Evolutionary conservation across 164 flowering plant species (phyloP).

Genomic region (Platanus orientalis): DNA sequence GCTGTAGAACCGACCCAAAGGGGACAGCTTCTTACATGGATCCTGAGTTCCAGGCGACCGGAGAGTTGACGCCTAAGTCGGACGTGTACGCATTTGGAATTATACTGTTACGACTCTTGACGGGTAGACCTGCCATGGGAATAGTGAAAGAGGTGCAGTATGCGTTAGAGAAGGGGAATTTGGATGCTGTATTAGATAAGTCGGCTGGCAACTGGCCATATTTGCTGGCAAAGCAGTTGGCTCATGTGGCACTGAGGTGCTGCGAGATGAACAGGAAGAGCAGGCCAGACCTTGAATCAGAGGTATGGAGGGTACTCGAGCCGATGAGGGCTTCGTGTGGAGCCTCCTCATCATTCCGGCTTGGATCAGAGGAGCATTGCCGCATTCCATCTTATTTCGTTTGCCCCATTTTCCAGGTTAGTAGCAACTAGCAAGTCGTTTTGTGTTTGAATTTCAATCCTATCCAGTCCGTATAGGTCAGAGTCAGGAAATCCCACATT

Average conservation of each 20-base stretch:
- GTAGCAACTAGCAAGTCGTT: constrained; percentile 5
- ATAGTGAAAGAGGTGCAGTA: constrained; percentile 58
- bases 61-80: constrained; percentile 70
- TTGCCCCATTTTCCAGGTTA: constrained; percentile 80
- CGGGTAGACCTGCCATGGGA: constrained; percentile 62
- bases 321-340: constrained; percentile 64
- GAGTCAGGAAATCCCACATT: too few relatives aligned
- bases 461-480: background rate
- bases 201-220: constrained; percentile 92
- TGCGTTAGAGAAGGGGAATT: constrained; percentile 51
- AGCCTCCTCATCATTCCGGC: constrained; percentile 28
- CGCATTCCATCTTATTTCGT: constrained; percentile 60
- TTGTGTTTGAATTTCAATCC: background rate
- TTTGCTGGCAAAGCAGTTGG: constrained; percentile 78
- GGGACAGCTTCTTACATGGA: constrained; percentile 74
- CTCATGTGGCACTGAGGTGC: constrained; percentile 70
- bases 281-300: constrained; percentile 68
- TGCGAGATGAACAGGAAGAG: constrained; percentile 41
- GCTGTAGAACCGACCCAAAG: constrained; percentile 50
- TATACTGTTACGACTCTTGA: constrained; percentile 59
- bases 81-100: constrained; percentile 88
- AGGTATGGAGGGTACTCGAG: constrained; percentile 77
- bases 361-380: constrained; percentile 31
- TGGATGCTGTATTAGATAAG: constrained; percentile 55
- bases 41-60: constrained; percentile 69